Evolutionary conservation across 2,329 filamentous ascomycete species (phyloP), one percentile per base, ranked within the genome.

Genomic region (Fusarium illudens): DNA sequence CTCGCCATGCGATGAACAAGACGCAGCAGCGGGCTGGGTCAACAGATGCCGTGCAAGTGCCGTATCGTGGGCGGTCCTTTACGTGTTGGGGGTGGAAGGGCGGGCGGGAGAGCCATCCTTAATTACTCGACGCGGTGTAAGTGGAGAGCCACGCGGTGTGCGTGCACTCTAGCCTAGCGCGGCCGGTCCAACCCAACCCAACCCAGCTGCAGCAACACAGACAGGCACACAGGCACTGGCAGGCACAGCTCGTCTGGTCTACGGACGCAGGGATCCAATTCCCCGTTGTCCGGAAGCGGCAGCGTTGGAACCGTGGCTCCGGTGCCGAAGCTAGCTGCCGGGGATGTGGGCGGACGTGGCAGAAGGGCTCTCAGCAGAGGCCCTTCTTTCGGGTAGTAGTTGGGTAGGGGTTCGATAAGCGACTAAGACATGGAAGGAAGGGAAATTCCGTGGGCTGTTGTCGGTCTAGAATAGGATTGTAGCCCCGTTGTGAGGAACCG

Each of bases 271-370:
- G 70, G 70, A 32, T 60, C 32, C 22, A 29, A 58, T 64, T 71
- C 68, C 70, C 70, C 68, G 70, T 69, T 54, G 52, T 46, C 64
- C 59, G 54, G 51, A 67, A 60, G 70, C 68, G 67, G 70, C 70
- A 68, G 70, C 56, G 66, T 70, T 66, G 68, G 70, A 72, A 73
- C 70, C 70, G 68, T 71, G 70, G 70, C 70, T 73, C 68, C 58
- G 70, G 70, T 73, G 70, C 70, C 70, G 68, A 73, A 54, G 58
- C 58, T 65, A 65, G 57, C 50, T 65, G 49, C 59, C 63, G 65
- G 64, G 65, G 60, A 64, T 58, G 62, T 64, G 60, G 62, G 62
- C 59, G 64, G 64, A 59, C 51, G 51, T 57, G 60, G 56, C 59
- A 42, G 61, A 67, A 58, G 61, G 58, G 55, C 56, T 52, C 46